Percentiles rank a stretch among this genome's conserved stretches.
Conservation (phyloP, 768 basidiomycete species). For the Agaricus subrufescens region DNA sequence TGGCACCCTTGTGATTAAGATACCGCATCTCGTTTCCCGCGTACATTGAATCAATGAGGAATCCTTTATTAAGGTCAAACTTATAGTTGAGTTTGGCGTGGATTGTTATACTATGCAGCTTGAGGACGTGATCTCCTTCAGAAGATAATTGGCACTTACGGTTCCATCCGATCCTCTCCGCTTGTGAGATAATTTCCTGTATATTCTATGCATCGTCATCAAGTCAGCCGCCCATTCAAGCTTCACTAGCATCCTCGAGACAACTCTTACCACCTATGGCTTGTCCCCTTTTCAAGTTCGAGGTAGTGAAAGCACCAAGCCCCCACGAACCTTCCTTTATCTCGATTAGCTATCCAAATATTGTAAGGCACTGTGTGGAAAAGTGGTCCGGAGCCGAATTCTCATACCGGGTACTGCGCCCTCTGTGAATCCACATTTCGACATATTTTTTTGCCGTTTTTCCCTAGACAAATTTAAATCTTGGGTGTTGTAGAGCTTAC, state of each 20-base stretch:
- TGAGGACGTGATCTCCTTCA: background rate
- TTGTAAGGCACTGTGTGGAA: background rate
- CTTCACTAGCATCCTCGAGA: background rate
- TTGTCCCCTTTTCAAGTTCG: background rate
- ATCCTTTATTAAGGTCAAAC: conserved; percentile 44
- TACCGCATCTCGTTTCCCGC: conserved; percentile 64
- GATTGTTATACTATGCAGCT: conserved; percentile 28
- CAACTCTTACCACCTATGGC: conserved; percentile 13
- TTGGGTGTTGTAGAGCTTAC: background rate
- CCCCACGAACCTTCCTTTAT: conserved; percentile 8
- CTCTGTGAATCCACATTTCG: conserved; percentile 35
- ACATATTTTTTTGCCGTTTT: conserved; percentile 45
- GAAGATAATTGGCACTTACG: conserved; percentile 30
- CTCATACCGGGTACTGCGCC: conserved; percentile 44
- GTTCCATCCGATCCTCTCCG: conserved; percentile 43
- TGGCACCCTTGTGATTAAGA: conserved; percentile 49
- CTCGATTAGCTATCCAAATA: background rate
- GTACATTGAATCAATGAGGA: conserved; percentile 49
- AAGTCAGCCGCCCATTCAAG: background rate
- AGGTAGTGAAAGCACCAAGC: conserved; percentile 2
- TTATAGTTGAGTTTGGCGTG: conserved; percentile 58
- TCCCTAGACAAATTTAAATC: conserved; percentile 19
- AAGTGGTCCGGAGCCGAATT: background rate
- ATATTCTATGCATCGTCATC: conserved; percentile 44
- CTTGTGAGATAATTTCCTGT: conserved; percentile 28